Conservation (phyloP, 345 rosid species). For the Fremontodendron californicum region DNA sequence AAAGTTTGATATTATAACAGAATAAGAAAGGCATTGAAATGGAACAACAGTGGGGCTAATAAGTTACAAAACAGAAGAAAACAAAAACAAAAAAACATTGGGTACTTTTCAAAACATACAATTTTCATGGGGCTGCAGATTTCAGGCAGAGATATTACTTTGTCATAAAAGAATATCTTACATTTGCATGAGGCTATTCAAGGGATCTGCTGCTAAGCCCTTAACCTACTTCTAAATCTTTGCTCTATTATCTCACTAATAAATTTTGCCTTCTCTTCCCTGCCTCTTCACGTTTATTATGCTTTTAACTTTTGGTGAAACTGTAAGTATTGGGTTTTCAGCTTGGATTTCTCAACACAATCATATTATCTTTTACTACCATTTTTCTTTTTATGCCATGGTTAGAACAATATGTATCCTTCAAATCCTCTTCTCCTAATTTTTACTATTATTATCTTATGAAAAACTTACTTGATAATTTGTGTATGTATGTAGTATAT, state of each 20-base stretch:
- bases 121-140: conserved; percentile 14
- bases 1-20: not conserved
- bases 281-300: not conserved
- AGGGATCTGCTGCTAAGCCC: not conserved
- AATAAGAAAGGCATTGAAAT: not conserved
- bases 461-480: too few species aligned
- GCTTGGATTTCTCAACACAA: not conserved
- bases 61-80: conserved; percentile 11
- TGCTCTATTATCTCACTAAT: conserved; percentile 1
- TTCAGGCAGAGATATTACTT: conserved; percentile 10
- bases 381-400: too few species aligned
- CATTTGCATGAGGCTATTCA: not conserved
- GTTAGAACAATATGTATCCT: too few species aligned
- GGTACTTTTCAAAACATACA: conserved; percentile 15
- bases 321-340: not conserved
- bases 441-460: too few species aligned
- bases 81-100: not conserved
- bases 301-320: not conserved
- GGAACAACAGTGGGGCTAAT: conserved; percentile 12
- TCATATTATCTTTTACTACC: too few species aligned
- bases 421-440: too few species aligned
- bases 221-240: not conserved
- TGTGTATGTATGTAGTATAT: too few species aligned
- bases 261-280: not conserved
- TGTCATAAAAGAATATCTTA: not conserved